A percentile compares a stretch with the other conserved stretches of the same genome.
These are phyloP conservation scores for Intubia oerlemansii DNA, from an alignment of 2,329 filamentous ascomycete species.

Conservation along the genomic window DNA sequence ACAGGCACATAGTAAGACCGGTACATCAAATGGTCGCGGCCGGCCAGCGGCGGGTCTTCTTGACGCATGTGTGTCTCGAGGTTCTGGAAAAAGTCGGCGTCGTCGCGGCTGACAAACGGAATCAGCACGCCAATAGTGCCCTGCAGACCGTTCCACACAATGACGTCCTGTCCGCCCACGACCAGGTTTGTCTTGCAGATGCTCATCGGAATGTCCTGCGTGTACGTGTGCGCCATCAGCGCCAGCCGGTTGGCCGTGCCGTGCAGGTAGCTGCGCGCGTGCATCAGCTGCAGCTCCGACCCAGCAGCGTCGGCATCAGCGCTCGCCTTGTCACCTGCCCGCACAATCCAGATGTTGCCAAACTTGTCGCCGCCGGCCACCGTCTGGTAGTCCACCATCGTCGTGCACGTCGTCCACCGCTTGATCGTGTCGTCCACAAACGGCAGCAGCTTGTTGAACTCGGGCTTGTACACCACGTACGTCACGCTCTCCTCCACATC, in stretches of 20 bases:
- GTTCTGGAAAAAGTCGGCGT: conserved; percentile 93
- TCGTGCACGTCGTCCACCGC: conserved; percentile 74
- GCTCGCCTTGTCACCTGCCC: conserved; percentile 68
- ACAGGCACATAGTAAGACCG: conserved; percentile 89
- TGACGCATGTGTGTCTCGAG: conserved; percentile 72
- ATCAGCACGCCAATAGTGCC: conserved; percentile 87
- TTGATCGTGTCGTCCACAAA: conserved; percentile 82
- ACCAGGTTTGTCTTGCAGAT: conserved; percentile 79
- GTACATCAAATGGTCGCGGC: conserved; percentile 89
- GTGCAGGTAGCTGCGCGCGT: conserved; percentile 76
- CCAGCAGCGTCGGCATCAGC: conserved; percentile 84
- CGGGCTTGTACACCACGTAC: conserved; percentile 82
- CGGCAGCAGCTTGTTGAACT: conserved; percentile 77
- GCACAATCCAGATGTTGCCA: conserved; percentile 83
- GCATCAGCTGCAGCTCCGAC: conserved; percentile 72
- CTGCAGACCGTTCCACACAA: conserved; percentile 87
- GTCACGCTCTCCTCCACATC: conserved; percentile 85
- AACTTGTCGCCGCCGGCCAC: conserved; percentile 93
- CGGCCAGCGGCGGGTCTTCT: conserved; percentile 73
- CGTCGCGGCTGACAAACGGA: conserved; percentile 77
- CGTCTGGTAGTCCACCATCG: conserved; percentile 97
- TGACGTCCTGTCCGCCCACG: conserved; percentile 72
- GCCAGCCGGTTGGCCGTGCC: conserved; percentile 70
- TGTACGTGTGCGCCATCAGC: conserved; percentile 72
- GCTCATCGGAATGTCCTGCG: conserved; percentile 79